phyloP scores from a whole-genome alignment of 768 basidiomycete species.

The Lentinula sp. region DNA sequence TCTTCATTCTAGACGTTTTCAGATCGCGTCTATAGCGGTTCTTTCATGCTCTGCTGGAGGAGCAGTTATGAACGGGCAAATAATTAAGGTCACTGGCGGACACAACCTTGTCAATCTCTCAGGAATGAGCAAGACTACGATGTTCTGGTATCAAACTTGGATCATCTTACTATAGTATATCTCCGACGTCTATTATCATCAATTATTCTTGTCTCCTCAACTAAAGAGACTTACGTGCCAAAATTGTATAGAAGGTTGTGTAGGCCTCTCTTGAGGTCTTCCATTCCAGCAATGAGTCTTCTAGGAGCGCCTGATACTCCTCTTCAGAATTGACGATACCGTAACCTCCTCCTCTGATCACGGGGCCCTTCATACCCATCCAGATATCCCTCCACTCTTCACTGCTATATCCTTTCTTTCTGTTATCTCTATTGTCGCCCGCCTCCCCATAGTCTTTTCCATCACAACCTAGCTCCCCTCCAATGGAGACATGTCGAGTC shows the following conservation, averaged over 20 bases:
- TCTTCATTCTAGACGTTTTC: too few species aligned
- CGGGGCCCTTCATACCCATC: background rate
- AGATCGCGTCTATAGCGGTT: too few species aligned
- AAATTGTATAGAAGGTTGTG: background rate
- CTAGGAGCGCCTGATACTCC: background rate
- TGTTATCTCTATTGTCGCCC: background rate
- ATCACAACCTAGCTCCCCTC: background rate
- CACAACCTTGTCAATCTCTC: too few species aligned
- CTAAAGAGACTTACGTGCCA: background rate
- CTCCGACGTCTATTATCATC: too few species aligned
- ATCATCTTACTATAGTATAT: too few species aligned
- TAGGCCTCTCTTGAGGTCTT: background rate
- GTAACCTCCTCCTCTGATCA: background rate
- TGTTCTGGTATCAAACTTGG: too few species aligned
- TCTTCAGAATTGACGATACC: background rate
- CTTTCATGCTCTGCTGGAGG: too few species aligned
- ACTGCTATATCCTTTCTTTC: background rate
- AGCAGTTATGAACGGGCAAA: background rate
- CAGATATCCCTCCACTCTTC: background rate
- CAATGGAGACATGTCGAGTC: background rate
- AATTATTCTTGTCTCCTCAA: too few species aligned
- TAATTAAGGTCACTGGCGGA: too few species aligned
- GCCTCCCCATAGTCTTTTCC: background rate
- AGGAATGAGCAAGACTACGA: too few species aligned
- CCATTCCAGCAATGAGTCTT: background rate